Evolutionary conservation across 2,329 filamentous ascomycete genomes (phyloP), one percentile per base, ranked within the genome.

Genomic region (Aspergillus oerlinghausenensis): DNA sequence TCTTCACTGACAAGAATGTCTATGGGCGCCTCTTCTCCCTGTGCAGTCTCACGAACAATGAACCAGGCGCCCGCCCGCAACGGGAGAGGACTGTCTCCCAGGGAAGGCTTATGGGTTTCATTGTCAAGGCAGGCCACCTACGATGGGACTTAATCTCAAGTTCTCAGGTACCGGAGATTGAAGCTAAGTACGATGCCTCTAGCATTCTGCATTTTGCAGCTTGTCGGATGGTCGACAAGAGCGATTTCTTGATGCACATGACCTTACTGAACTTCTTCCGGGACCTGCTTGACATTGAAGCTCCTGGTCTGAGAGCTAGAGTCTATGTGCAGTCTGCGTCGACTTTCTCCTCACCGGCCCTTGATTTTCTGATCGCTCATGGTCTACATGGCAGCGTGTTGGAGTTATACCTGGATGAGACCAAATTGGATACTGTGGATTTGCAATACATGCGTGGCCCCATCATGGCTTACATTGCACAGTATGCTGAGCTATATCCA

Each of bases 211-310:
- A 84, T 35, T 86, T 84, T 56, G 80, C 79, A 5, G 73, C 80
- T 3, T 69, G 75, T 50, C 74, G 77, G 45, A 85, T 86, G 82
- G 79, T 85, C 2, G 79, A 87, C 58, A 75, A 71, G 49, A 77
- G 78, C 32, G 84, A 87, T 64, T 76, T 85, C 3, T 71, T 87
- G 50, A 83, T 86, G 81, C 79, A 85, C 60, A 80, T 84, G 72
- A 82, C 80, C 4, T 70, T 85, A 45, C 73, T 86, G 57, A 79
- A 83, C 59, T 86, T 85, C 67, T 84, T 78, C 65, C 75, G 78
- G 21, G 77, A 81, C n/a, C 69, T 85, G 2, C 73, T 86, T 29
- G 72, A 73, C 32, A 75, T 77, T 2, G 72, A 70, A 52, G 69
- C 71, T 8, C 73, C 73, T 1, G 70, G 73, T 52, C 63, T 76